Base-by-base conservation (phyloP, 306 rosid genomes). In the Senna tora region DNA sequence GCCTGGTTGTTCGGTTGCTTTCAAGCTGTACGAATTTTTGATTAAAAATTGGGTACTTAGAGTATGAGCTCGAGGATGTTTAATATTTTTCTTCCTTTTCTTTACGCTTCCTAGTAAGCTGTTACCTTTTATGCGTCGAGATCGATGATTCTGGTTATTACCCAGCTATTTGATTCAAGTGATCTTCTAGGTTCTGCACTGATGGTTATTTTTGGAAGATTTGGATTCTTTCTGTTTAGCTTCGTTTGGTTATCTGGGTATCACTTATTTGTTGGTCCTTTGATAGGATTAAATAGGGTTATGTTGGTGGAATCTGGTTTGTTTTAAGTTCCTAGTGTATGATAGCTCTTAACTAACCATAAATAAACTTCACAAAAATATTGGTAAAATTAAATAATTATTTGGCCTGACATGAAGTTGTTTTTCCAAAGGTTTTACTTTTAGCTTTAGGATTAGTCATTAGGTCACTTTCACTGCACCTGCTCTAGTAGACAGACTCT, bases 81-180 rank as follows among this genome's bases (percentile, higher is more conserved):
- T 13, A 7, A 32, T 6, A 4, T 34, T 25, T 56, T 74, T 30
- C 2, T 15, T 28, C 16, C 2, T 45, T 14, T 55, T 2, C 8
- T 1, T 63, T 52, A 6, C 47, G 45, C 22, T 65, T 64, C 20
- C 47, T n/a, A 34, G 8, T 22, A n/a, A 63, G 75, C 72, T 38
- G 7, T 39, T 10, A 65, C 12, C 49, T 13, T 49, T 51, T 28
- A 42, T 76, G 79, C 36, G 0, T 76, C 51, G 74, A 73, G 72
- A 79, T 80, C 83, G 84, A 49, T 30, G 69, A 50, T 56, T 73
- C 59, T 75, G 7, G 32, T 55, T 47, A 12, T 58, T 10, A 41
- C 47, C 25, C 59, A 58, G 46, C 63, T 73, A 11, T 64, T 56
- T 58, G 51, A 58, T 78, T 57, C 19, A 20, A 41, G 21, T 71